Conservation (phyloP, 2,329 filamentous ascomycete genomes). For the Colletotrichum graminicola region DNA sequence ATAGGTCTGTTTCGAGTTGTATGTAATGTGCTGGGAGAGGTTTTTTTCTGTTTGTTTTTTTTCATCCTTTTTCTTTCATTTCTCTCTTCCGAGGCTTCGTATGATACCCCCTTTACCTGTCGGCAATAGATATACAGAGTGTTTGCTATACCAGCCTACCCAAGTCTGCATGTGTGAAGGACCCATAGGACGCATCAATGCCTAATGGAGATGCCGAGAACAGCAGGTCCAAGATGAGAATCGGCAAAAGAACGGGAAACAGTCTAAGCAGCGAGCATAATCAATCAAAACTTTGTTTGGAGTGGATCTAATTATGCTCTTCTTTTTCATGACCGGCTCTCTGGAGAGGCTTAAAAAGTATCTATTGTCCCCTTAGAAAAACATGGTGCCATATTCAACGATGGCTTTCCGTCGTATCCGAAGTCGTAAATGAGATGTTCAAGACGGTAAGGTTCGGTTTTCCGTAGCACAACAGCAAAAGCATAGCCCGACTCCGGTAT, state of each 20-base stretch:
- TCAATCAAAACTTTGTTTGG: conserved; percentile 23
- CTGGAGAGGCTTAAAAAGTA: conserved; percentile 41
- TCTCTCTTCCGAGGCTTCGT: not conserved
- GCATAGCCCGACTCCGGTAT: conserved; percentile 26
- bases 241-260: not conserved
- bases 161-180: not conserved
- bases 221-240: not conserved
- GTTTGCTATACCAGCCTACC: not conserved
- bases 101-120: conserved; percentile 14
- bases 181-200: not conserved
- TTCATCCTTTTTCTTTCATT: too few relatives aligned
- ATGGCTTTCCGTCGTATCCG: conserved; percentile 18
- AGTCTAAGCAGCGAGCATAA: conserved; percentile 22
- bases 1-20: not conserved
- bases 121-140: not conserved
- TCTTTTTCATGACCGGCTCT: conserved; percentile 36
- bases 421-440: conserved; percentile 11
- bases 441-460: not conserved
- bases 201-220: not conserved
- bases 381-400: conserved; percentile 17
- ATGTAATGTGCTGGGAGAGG: not conserved
- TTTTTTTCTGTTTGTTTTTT: too few relatives aligned
- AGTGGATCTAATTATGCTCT: conserved; percentile 31
- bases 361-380: conserved; percentile 30
- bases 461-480: conserved; percentile 28